Conservation (phyloP, 371 early-diverging fungal species). For the Mortierella sp. region DNA sequence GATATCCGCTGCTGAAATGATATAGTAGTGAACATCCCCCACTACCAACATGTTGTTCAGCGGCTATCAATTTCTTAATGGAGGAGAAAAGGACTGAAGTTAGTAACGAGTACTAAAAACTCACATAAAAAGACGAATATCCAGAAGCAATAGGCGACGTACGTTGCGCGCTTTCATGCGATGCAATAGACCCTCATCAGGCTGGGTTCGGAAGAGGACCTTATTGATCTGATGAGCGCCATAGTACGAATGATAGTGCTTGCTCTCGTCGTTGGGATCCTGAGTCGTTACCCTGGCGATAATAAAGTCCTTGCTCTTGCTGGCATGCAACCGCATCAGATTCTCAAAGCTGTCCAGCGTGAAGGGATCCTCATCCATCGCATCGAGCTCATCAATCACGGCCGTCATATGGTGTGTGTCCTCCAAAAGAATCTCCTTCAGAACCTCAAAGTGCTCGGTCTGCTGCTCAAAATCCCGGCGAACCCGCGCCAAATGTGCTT, state of each 20-base stretch:
- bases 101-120: background rate
- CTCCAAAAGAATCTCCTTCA: conserved; percentile 16
- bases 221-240: conserved; percentile 87
- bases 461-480: conserved; percentile 30
- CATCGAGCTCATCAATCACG: conserved; percentile 50
- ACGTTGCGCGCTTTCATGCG: conserved; percentile 90
- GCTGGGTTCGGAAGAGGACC: conserved; percentile 82
- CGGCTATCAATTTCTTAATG: conserved; percentile 18
- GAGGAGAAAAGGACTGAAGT: background rate
- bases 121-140: background rate
- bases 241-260: conserved; percentile 73
- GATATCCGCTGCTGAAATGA: conserved; percentile 36
- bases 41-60: conserved; percentile 60
- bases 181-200: conserved; percentile 77
- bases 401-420: conserved; percentile 68
- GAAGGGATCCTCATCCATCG: conserved; percentile 79
- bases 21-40: conserved; percentile 66
- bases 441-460: conserved; percentile 17
- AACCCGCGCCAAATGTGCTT: conserved; percentile 21
- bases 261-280: conserved; percentile 69
- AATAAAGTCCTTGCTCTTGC: conserved; percentile 81
- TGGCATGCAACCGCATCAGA: conserved; percentile 70
- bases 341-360: conserved; percentile 81
- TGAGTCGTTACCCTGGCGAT: conserved; percentile 85
- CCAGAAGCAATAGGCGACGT: conserved; percentile 19